phyloP scores from a whole-genome alignment of 805 yeast genomes.

The Saccharomycopsis babjevae region DNA sequence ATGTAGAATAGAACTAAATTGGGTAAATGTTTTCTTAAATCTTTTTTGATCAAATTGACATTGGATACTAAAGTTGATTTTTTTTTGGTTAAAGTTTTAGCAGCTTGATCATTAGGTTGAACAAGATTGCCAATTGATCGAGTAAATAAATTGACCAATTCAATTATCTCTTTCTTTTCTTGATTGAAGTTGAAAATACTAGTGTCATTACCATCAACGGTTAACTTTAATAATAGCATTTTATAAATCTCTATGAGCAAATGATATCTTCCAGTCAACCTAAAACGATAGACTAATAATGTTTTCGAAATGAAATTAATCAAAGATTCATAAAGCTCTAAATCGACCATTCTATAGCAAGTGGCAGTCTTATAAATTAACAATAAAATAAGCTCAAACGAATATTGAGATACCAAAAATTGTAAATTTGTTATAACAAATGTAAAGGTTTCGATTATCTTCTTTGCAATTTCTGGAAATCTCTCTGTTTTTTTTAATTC shows the following conservation, averaged over 20 bases:
- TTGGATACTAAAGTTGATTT: conserved; percentile 41
- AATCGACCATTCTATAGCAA: background rate
- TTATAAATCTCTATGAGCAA: conserved; percentile 41
- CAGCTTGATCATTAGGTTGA: conserved; percentile 47
- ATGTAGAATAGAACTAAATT: conserved; percentile 51
- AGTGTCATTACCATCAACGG: background rate
- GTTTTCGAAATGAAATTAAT: conserved; percentile 49
- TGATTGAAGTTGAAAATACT: background rate
- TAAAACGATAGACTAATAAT: conserved; percentile 56
- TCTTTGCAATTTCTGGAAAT: background rate
- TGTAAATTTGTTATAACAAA: conserved; percentile 5
- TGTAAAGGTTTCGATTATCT: background rate
- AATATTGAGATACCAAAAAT: conserved; percentile 11
- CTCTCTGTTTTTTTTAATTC: background rate
- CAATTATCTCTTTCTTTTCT: background rate
- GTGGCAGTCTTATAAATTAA: background rate
- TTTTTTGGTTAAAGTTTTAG: conserved; percentile 21
- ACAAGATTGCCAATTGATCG: conserved; percentile 60
- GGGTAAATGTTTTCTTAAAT: conserved; percentile 56
- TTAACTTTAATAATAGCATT: conserved; percentile 30
- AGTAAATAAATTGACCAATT: conserved; percentile 39
- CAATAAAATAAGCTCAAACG: conserved; percentile 10
- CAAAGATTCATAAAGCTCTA: conserved; percentile 19
- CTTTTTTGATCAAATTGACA: conserved; percentile 42
- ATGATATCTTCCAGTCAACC: conserved; percentile 67